Conservation (phyloP, 2,329 filamentous ascomycete species). For the Aureobasidium sp. region DNA sequence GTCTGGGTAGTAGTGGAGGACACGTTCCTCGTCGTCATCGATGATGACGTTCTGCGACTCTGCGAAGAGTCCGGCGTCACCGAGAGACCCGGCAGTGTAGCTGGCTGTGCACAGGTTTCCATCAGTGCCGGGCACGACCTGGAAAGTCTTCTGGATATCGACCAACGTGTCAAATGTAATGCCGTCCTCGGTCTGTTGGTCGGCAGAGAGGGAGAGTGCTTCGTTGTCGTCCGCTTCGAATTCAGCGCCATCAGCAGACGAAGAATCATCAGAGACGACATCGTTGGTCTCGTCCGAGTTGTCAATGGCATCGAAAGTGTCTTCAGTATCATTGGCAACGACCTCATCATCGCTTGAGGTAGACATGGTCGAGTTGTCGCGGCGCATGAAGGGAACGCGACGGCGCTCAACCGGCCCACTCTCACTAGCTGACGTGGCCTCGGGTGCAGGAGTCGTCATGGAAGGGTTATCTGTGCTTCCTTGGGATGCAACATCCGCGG, state of each 20-base stretch:
- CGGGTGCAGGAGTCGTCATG: background rate
- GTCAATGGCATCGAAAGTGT: background rate
- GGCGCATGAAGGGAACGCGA: background rate
- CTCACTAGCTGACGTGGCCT: background rate
- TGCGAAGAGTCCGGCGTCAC: background rate
- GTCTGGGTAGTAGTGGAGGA: slow-evolving; percentile 4
- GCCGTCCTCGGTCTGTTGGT: background rate
- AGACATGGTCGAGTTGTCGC: background rate
- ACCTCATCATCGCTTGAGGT: background rate
- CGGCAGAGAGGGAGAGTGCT: background rate
- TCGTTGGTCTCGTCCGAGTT: background rate
- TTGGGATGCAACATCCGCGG: background rate
- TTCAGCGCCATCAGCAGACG: background rate
- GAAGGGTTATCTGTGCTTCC: no score
- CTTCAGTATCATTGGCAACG: background rate
- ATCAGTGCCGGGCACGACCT: background rate
- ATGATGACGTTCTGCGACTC: background rate
- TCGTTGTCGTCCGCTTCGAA: background rate
- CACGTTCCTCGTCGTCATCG: background rate
- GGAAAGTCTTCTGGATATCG: background rate
- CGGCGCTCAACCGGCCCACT: background rate
- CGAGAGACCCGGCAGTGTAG: background rate
- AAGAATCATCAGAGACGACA: background rate
- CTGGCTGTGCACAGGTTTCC: background rate
- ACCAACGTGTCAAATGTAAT: background rate